Percentiles rank a stretch among this genome's conserved stretches.
Conservation (phyloP, 108 stramenopile species). For the Cyclostephanos tholiformis region DNA sequence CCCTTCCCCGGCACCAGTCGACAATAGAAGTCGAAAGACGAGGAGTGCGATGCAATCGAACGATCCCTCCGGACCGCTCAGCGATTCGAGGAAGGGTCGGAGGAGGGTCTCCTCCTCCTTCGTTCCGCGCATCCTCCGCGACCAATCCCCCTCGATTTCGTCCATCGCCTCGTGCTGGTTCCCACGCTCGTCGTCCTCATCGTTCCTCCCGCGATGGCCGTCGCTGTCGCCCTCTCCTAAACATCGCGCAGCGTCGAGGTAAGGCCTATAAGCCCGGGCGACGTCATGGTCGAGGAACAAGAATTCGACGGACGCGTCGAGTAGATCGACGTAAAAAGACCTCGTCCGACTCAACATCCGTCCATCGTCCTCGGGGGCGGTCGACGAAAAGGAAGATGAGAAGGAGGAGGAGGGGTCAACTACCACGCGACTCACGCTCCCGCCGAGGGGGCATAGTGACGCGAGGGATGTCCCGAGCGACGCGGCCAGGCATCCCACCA, state of each 20-base stretch:
- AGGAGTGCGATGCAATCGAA: slow-evolving; percentile 67
- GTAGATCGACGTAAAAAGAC: slow-evolving; percentile 15
- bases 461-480: slow-evolving; percentile 2
- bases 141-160: no score
- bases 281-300: slow-evolving; percentile 7
- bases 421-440: background rate
- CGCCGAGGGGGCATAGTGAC: background rate
- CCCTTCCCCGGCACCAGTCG: slow-evolving; percentile 16
- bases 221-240: no score
- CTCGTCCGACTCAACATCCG: background rate
- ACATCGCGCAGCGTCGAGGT: slow-evolving; percentile 7
- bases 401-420: background rate
- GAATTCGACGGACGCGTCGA: slow-evolving; percentile 17
- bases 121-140: background rate
- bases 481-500: slow-evolving; percentile 9
- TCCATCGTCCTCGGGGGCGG: slow-evolving; percentile 6
- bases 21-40: slow-evolving; percentile 61
- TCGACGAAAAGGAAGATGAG: background rate
- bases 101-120: slow-evolving; percentile 30
- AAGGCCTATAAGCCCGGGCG: slow-evolving; percentile 5
- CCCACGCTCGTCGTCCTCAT: no score
- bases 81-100: slow-evolving; percentile 65
- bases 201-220: no score
- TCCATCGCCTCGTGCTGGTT: no score
- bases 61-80: slow-evolving; percentile 62